phyloP scores from a whole-genome alignment of 176 grass and related monocot genomes.

The Zea mays region DNA sequence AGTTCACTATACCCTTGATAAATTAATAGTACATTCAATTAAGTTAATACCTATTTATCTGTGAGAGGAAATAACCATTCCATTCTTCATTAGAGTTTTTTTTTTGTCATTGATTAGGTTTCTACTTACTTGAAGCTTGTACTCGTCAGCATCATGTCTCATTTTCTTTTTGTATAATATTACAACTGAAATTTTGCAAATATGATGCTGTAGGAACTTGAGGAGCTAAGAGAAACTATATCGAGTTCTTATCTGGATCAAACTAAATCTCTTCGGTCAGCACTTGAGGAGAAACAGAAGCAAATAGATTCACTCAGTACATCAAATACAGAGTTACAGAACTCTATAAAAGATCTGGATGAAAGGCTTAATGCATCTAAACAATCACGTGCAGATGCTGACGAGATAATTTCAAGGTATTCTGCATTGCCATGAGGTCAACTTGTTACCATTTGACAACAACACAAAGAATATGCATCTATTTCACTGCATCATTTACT shows the following conservation, averaged over 20 bases:
- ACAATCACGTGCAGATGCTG: constrained; percentile 81
- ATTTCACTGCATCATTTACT: constrained; percentile 5
- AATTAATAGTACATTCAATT: neutral
- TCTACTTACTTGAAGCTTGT: constrained; percentile 17
- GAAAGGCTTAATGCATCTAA: constrained; percentile 81
- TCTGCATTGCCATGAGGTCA: neutral
- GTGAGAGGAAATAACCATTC: neutral
- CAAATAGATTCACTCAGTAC: constrained; percentile 60
- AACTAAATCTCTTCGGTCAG: constrained; percentile 64
- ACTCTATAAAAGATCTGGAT: constrained; percentile 73
- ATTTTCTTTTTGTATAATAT: neutral
- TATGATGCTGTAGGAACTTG: constrained; percentile 73
- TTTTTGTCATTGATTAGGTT: constrained; percentile 10
- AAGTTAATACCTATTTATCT: constrained; percentile 11
- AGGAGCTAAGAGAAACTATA: constrained; percentile 66
- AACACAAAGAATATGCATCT: neutral
- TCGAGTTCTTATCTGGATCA: constrained; percentile 68
- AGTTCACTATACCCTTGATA: neutral
- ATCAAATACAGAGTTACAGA: constrained; percentile 61
- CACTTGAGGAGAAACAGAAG: constrained; percentile 68
- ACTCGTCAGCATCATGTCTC: neutral
- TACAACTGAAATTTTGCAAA: constrained; percentile 41
- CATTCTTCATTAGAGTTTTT: neutral
- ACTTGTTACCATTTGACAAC: neutral
- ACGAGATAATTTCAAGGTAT: constrained; percentile 93